Evolutionary conservation across 345 rosid species (phyloP).

Genomic region (Mangifera indica): DNA sequence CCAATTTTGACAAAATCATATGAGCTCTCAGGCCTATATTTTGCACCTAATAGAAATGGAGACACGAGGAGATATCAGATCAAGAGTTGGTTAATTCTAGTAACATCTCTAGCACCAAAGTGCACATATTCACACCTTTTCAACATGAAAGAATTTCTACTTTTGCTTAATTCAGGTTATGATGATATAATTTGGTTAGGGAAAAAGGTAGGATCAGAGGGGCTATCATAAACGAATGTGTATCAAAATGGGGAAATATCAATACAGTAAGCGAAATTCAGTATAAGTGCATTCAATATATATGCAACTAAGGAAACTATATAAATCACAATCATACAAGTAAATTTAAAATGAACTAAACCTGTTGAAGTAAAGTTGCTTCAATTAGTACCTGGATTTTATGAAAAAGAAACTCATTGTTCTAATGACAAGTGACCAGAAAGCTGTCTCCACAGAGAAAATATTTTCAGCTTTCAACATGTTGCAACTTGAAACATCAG

Average conservation of each 20-base stretch:
- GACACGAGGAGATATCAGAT: neutral
- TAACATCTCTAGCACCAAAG: neutral
- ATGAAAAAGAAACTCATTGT: slow-evolving; percentile 68
- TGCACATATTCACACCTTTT: neutral
- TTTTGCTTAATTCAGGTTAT: neutral
- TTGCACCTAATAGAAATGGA: neutral
- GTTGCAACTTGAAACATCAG: slow-evolving; percentile 23
- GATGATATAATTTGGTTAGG: neutral
- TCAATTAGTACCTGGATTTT: slow-evolving; percentile 52
- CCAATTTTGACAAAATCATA: neutral
- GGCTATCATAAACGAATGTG: neutral
- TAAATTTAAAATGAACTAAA: neutral
- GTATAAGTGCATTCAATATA: neutral
- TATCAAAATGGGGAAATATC: slow-evolving; percentile 1
- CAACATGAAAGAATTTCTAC: neutral
- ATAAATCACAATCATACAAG: neutral
- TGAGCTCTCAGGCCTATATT: neutral
- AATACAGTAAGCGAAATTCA: neutral
- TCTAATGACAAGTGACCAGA: slow-evolving; percentile 72
- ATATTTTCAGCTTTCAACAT: slow-evolving; percentile 30
- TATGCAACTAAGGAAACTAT: neutral
- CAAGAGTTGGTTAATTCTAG: neutral
- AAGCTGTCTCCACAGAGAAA: slow-evolving; percentile 25
- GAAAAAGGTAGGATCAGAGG: neutral
- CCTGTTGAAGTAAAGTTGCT: neutral